A percentile compares a stretch with the other conserved stretches of the same genome.
Evolutionary conservation across 2,329 filamentous ascomycete species (phyloP).

Genomic region (Calonectria crousiana): DNA sequence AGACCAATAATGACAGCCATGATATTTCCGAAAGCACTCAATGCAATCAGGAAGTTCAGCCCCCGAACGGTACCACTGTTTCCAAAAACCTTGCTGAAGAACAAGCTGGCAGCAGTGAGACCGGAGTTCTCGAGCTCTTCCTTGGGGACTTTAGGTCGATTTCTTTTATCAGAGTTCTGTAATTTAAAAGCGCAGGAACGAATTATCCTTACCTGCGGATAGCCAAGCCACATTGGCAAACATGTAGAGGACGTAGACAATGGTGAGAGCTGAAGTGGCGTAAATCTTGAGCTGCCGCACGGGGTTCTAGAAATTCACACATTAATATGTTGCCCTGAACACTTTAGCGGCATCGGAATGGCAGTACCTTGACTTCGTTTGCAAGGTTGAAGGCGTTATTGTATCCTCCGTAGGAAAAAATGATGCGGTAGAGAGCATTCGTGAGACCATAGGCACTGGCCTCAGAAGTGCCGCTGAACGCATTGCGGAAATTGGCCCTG

Average conservation of each 20-base stretch:
- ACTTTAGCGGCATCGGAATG: accelerated
- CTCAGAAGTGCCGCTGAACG: slow-evolving; percentile 1
- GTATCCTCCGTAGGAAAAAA: slow-evolving; percentile 22
- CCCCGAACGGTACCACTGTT: slow-evolving; percentile 15
- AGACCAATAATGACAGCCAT: slow-evolving; percentile 22
- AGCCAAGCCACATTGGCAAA: slow-evolving; percentile 25
- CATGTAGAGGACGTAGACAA: slow-evolving; percentile 20
- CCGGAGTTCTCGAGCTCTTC: slow-evolving; percentile 15
- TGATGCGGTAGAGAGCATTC: slow-evolving; percentile 19
- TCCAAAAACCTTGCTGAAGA: slow-evolving; percentile 21
- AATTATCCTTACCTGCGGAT: slow-evolving; percentile 2
- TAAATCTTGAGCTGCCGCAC: slow-evolving; percentile 22
- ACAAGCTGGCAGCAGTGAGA: slow-evolving; percentile 14
- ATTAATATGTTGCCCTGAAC: neutral
- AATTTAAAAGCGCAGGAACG: neutral
- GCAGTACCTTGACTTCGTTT: slow-evolving; percentile 22
- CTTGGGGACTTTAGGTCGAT: slow-evolving; percentile 1
- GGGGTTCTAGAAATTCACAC: slow-evolving; percentile 6
- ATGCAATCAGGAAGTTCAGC: slow-evolving; percentile 14
- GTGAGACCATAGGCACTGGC: slow-evolving; percentile 21
- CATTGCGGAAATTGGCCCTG: slow-evolving; percentile 17
- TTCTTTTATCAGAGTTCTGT: neutral
- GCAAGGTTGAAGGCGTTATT: slow-evolving; percentile 21
- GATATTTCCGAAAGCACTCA: slow-evolving; percentile 22
- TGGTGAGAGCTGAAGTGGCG: slow-evolving; percentile 20